Evolutionary conservation across 1,139 yeast species (phyloP), one percentile per base, ranked within the genome.

Genomic region (Pichia sp.): DNA sequence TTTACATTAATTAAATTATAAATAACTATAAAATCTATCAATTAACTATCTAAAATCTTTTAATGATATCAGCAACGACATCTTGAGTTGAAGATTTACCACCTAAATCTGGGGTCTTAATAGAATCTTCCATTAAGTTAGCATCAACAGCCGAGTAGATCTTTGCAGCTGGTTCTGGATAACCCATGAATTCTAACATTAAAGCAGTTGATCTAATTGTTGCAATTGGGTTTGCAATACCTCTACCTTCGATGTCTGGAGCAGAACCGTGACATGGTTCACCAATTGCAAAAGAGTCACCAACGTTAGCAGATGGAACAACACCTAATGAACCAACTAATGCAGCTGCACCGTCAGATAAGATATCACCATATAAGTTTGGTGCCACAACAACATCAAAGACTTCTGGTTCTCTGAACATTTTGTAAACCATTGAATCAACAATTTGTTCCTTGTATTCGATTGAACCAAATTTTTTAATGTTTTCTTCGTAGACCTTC

Each of bases 261-360:
- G 98, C 98, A 52, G 96, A 86, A 53, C 98, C 98, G 70, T 92
- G 98, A 68, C 97, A 90, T 63, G 98, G 98, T 71, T 92, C 98
- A 67, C 98, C 98, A 66, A 92, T 89, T 56, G 95, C 97, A 64
- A 92, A 92, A 66, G 76, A 72, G 64, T 89, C 96, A 62, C 98
- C 98, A 50, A 92, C 98, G 64, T 92, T 92, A 56, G 97, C 97
- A 50, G 95, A 85, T 60, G 98, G 98, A 53, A 94, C 97, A 51
- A 92, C 96, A 65, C 98, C 98, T 56, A 92, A 79, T 30, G 98
- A 92, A 45, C 98, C 98, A 42, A 92, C 98, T 53, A 92, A 78
- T 26, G 98, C 98, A 60, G 98, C 98, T 49, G 98, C 98, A 69
- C 98, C 98, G 65, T 92, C 98, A 59, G 96, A 85, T 60, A 94